Percentiles rank a stretch among this genome's conserved stretches.
These are phyloP conservation scores for Neoboletus magnificus DNA, from an alignment of 768 basidiomycete genomes.

Conservation along the genomic window DNA sequence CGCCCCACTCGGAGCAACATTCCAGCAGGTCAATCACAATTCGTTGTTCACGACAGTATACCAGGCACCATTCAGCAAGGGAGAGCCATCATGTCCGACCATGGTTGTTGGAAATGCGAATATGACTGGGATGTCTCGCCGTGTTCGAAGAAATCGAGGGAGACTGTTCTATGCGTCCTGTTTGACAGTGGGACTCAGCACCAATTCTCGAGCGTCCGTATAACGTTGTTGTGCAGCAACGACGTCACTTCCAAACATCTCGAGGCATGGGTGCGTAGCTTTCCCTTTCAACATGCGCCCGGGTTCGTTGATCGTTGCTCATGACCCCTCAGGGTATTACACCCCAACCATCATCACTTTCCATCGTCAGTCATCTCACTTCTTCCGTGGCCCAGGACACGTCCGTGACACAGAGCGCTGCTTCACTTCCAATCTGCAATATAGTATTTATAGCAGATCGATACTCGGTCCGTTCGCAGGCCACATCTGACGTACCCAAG, in stretches of 20 bases:
- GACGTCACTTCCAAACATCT: background rate
- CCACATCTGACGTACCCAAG: background rate
- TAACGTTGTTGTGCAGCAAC: slow-evolving; percentile 3
- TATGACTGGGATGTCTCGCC: slow-evolving; percentile 2
- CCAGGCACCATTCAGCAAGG: background rate
- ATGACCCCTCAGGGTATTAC: background rate
- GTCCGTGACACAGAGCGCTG: background rate
- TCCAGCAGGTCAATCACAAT: background rate
- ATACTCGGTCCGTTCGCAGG: background rate
- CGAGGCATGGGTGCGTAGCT: background rate
- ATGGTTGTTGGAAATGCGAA: background rate
- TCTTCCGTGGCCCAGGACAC: background rate
- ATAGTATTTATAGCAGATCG: background rate
- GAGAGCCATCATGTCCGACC: background rate
- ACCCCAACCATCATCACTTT: background rate
- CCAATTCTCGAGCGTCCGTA: slow-evolving; percentile 2
- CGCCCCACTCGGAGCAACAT: background rate
- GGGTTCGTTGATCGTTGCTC: background rate
- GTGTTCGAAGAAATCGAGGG: background rate
- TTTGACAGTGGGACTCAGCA: slow-evolving; percentile 2
- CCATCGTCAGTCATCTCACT: background rate
- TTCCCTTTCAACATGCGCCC: background rate
- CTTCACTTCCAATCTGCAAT: background rate
- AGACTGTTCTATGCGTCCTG: background rate
- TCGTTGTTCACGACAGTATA: background rate